Percentiles rank a stretch among this genome's conserved stretches.
These are phyloP conservation scores for Neostapfia colusana DNA, from an alignment of 176 grass and related monocot species.

Conservation along the genomic window DNA sequence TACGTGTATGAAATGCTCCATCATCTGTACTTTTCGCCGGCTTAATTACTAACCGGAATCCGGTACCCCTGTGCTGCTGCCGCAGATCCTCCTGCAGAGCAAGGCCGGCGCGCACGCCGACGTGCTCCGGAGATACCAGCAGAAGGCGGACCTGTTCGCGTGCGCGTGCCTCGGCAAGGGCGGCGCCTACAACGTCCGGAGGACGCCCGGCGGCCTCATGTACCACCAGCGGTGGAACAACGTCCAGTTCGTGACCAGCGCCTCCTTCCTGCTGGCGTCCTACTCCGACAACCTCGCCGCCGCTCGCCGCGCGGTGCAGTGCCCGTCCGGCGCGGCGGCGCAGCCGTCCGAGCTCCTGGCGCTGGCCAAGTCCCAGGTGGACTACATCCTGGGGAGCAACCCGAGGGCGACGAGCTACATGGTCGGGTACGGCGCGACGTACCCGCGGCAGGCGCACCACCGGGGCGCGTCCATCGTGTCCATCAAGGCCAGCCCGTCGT, in stretches of 20 bases:
- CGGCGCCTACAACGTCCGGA: slow-evolving; percentile 42
- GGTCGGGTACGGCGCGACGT: slow-evolving; percentile 68
- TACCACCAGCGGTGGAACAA: slow-evolving; percentile 84
- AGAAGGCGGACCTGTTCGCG: slow-evolving; percentile 72
- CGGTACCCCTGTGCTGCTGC: background rate
- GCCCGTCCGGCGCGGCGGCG: slow-evolving; percentile 17
- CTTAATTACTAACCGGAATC: background rate
- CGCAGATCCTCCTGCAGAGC: slow-evolving; percentile 60
- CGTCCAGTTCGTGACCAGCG: slow-evolving; percentile 79
- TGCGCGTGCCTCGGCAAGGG: slow-evolving; percentile 76
- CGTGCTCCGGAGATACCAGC: slow-evolving; percentile 61
- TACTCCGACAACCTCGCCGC: slow-evolving; percentile 75
- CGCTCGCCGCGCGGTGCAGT: slow-evolving; percentile 1
- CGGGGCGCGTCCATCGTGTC: slow-evolving; percentile 79
- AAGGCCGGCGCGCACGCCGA: slow-evolving; percentile 30
- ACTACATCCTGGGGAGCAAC: slow-evolving; percentile 80
- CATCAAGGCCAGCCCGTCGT: slow-evolving; percentile 44
- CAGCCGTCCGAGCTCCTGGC: slow-evolving; percentile 51
- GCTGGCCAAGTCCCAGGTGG: slow-evolving; percentile 78
- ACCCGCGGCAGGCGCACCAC: slow-evolving; percentile 74
- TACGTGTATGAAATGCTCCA: slow-evolving; percentile 11
- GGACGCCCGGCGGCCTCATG: slow-evolving; percentile 70
- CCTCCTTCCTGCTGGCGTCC: slow-evolving; percentile 65
- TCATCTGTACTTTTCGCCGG: background rate
- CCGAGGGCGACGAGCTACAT: slow-evolving; percentile 90